These are phyloP conservation scores for Calonectria ilicicola DNA, from an alignment of 2,329 filamentous ascomycete genomes.

Conservation along the genomic window DNA sequence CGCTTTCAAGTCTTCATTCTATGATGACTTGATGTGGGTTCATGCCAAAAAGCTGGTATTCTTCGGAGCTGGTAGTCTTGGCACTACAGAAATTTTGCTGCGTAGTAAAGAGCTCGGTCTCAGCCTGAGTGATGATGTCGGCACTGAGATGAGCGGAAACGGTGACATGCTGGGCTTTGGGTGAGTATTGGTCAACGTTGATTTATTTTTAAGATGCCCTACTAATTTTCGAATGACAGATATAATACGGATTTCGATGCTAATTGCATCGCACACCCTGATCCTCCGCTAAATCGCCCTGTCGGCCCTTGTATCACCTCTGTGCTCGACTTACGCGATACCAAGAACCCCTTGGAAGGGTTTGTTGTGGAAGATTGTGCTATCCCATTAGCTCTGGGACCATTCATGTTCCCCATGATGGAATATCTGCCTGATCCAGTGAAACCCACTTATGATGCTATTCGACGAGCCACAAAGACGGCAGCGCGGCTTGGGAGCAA, in stretches of 20 bases:
- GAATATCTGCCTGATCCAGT: constrained; percentile 54
- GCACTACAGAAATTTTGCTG: constrained; percentile 74
- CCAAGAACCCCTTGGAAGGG: constrained; percentile 68
- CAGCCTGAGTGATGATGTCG: constrained; percentile 66
- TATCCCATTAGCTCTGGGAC: constrained; percentile 67
- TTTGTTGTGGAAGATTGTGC: constrained; percentile 75
- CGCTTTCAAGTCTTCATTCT: constrained; percentile 61
- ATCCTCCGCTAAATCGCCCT: constrained; percentile 63
- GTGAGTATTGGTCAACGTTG: constrained; percentile 44
- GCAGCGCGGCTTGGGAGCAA: constrained; percentile 54
- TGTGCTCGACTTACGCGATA: constrained; percentile 69
- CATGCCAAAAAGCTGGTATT: constrained; percentile 74
- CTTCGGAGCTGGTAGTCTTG: constrained; percentile 73
- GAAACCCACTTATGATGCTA: constrained; percentile 44
- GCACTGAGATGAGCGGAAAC: constrained; percentile 73
- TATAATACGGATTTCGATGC: constrained; percentile 70
- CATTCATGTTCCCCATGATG: constrained; percentile 68
- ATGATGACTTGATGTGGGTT: constrained; percentile 75
- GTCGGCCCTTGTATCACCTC: constrained; percentile 73
- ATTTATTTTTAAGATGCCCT: background rate
- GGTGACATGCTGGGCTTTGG: constrained; percentile 75
- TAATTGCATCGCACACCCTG: constrained; percentile 66
- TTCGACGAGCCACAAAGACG: constrained; percentile 19
- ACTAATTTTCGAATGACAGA: constrained; percentile 41
- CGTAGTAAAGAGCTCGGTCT: constrained; percentile 70